Conservation (phyloP, 805 yeast species). For the Nadsonia fulvescens region DNA sequence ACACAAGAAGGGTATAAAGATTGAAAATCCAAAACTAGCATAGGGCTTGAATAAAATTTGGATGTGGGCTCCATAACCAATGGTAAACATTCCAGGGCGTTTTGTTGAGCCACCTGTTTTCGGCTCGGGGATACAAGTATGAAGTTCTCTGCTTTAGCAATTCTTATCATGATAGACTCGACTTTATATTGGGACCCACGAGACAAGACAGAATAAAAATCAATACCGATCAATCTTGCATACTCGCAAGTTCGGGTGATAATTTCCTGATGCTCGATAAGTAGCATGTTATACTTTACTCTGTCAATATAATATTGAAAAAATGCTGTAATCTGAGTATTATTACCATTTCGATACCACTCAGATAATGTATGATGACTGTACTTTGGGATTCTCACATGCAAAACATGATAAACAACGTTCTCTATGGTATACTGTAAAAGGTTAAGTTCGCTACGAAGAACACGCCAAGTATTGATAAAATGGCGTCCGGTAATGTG, state of each 20-base stretch:
- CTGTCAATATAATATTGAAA: slow-evolving; percentile 28
- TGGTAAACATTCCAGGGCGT: slow-evolving; percentile 74
- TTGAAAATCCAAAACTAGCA: slow-evolving; percentile 82
- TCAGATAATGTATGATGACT: slow-evolving; percentile 29
- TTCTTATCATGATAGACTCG: slow-evolving; percentile 61
- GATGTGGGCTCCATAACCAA: slow-evolving; percentile 85
- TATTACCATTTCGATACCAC: slow-evolving; percentile 23
- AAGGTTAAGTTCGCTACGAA: slow-evolving; percentile 45
- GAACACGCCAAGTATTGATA: slow-evolving; percentile 67
- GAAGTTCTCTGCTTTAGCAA: slow-evolving; percentile 61
- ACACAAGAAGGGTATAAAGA: slow-evolving; percentile 85
- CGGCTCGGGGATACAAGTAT: slow-evolving; percentile 65
- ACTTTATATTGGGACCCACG: slow-evolving; percentile 92
- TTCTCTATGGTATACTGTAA: slow-evolving; percentile 62
- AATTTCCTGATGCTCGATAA: slow-evolving; percentile 45
- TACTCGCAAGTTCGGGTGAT: slow-evolving; percentile 61
- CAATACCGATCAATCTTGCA: slow-evolving; percentile 75
- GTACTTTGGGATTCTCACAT: slow-evolving; percentile 49
- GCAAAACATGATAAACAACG: slow-evolving; percentile 48
- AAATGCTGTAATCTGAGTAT: slow-evolving; percentile 1
- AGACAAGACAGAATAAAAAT: slow-evolving; percentile 69
- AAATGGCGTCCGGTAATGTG: slow-evolving; percentile 65
- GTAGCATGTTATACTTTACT: slow-evolving; percentile 25
- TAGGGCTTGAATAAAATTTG: slow-evolving; percentile 70
- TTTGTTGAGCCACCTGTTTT: slow-evolving; percentile 64